Evolutionary conservation across 257 asterid genomes (phyloP).

Genomic region (Echites panduratus): DNA sequence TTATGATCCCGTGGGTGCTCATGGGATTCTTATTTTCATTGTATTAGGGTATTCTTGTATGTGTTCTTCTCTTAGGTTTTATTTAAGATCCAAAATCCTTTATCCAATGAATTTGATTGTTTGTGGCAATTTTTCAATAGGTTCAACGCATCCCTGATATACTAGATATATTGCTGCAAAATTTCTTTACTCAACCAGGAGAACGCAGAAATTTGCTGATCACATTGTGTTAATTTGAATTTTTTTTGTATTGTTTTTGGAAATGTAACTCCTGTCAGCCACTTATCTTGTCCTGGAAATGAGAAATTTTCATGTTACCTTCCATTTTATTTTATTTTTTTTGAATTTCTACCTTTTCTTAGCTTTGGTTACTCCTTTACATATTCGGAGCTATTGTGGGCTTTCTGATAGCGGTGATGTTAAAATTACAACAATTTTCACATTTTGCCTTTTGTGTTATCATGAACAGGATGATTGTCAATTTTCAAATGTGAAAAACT

Average conservation of each 20-base stretch:
- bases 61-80: no score
- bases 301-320: background rate
- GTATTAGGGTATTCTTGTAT: background rate
- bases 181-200: background rate
- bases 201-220: background rate
- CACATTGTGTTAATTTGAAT: background rate
- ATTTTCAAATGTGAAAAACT: background rate
- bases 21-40: background rate
- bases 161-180: background rate
- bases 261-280: background rate
- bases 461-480: background rate
- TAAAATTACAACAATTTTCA: background rate
- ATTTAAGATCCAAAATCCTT: background rate
- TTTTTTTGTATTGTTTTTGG: background rate
- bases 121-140: background rate
- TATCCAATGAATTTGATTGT: background rate
- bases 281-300: background rate
- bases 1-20: background rate
- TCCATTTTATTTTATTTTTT: background rate
- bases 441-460: background rate
- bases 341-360: background rate
- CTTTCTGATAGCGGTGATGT: background rate
- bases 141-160: background rate
- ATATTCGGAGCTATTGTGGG: background rate
- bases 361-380: no score